phyloP scores from a whole-genome alignment of 345 rosid genomes.

The Eucalyptus virginea region DNA sequence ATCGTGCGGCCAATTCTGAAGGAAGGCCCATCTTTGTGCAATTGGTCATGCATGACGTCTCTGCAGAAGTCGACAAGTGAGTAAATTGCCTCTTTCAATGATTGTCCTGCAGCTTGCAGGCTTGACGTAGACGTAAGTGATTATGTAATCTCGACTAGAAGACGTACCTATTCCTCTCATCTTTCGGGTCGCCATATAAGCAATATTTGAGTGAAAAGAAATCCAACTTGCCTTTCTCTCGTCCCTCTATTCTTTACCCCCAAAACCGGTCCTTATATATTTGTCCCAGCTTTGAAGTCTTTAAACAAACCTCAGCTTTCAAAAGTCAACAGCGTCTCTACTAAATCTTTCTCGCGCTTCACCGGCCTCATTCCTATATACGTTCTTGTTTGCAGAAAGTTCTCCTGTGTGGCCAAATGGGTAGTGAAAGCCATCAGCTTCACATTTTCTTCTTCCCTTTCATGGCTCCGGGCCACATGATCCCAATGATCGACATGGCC shows the following conservation, averaged over 20 bases:
- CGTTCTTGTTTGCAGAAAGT: not conserved
- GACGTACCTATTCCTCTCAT: not conserved
- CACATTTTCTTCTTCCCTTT: constrained; percentile 25
- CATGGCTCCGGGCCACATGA: constrained; percentile 21
- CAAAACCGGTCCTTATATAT: not conserved
- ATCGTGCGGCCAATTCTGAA: not conserved
- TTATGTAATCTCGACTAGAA: no score
- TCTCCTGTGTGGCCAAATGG: not conserved
- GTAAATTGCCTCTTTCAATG: not conserved
- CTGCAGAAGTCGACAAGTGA: not conserved
- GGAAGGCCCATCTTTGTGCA: not conserved
- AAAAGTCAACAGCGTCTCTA: not conserved
- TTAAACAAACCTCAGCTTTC: not conserved
- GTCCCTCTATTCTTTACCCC: not conserved
- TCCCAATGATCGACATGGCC: constrained; percentile 30
- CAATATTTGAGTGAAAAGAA: not conserved
- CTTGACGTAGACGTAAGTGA: not conserved
- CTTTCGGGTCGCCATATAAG: not conserved
- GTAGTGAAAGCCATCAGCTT: not conserved
- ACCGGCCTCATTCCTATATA: not conserved
- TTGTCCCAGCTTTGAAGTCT: not conserved
- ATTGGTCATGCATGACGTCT: not conserved
- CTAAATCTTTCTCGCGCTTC: not conserved
- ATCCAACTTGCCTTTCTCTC: not conserved
- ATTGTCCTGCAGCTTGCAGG: not conserved